phyloP scores from a whole-genome alignment of 1,284 basidiomycete species.

The Stygiomarasmius scandens region DNA sequence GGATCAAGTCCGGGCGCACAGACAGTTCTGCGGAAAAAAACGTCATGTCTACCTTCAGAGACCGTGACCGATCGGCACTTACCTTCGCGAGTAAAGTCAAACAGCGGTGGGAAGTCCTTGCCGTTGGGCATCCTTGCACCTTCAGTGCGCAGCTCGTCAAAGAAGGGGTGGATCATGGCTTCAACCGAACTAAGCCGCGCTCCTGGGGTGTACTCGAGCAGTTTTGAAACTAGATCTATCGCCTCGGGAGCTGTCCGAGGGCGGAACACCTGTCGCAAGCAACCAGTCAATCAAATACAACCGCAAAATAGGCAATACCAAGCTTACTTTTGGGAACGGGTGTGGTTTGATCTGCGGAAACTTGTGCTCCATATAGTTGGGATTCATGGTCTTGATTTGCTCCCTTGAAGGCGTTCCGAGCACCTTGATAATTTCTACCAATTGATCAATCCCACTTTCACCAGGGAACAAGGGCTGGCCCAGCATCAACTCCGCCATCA shows the following conservation, averaged over 20 bases:
- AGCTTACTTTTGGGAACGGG: constrained; percentile 84
- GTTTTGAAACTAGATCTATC: constrained; percentile 92
- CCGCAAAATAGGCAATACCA: not conserved
- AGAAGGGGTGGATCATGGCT: constrained; percentile 96
- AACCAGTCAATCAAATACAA: constrained; percentile 17
- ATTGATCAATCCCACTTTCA: constrained; percentile 99
- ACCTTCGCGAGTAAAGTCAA: constrained; percentile 97
- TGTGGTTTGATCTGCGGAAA: constrained; percentile 99
- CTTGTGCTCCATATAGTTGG: constrained; percentile 99
- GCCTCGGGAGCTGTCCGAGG: constrained; percentile 95
- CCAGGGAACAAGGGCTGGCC: constrained; percentile 99
- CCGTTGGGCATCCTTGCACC: constrained; percentile 96
- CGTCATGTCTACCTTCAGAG: not conserved
- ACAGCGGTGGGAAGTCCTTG: constrained; percentile 91
- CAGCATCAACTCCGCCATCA: constrained; percentile 99
- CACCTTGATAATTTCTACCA: constrained; percentile 99
- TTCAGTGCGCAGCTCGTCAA: constrained; percentile 91
- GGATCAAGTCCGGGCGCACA: constrained; percentile 92
- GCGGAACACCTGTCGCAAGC: constrained; percentile 85
- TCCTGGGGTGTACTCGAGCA: constrained; percentile 97
- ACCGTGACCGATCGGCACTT: constrained; percentile 33
- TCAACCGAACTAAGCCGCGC: constrained; percentile 91
- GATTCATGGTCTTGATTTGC: constrained; percentile 99
- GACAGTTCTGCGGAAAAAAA: constrained; percentile 76
- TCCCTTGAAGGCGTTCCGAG: constrained; percentile 97